Base-by-base conservation (phyloP, 495 filamentous ascomycete species). In the Penicillium pancosmium region DNA sequence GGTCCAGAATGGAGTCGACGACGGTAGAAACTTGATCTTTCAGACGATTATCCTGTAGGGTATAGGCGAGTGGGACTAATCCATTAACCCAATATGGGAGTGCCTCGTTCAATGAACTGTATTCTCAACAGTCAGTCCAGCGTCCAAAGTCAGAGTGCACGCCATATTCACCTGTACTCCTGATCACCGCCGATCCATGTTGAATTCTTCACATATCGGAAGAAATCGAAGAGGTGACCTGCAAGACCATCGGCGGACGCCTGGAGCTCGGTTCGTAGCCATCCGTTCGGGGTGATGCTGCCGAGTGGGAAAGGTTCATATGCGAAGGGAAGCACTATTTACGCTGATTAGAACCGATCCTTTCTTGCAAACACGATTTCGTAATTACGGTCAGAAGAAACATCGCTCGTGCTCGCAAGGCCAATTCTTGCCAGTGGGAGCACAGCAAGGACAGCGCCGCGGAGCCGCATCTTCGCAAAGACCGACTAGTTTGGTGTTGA, bases 11-110 rank as follows among this genome's bases (percentile, higher is more conserved):
- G 55, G 80, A 77, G 50, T 82, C 73, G 18, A 81, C 59, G 38
- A 77, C 73, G 12, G 71, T 54, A 25, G 79, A 72, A 6, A 84
- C 79, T 56, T 89, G 85, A 1, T 36, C 61, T 62, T 85, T 84
- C n/a, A 88, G 67, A 15, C 82, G 64, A 1, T 68, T 56, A 62
- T 88, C 80, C 50, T 85, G 73, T 12, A 86, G 66, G 0, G 71
- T 70, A 62, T 82, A 88, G 13, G 86, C 84, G n/a, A 88, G 74
- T 12, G 86, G 84, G 3, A 89, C 86, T 5, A 88, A 70, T 21
- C 81, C 81, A 61, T 88, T 88, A 56, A 86, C 80, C 86, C 85
- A 89, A 64, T 89, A 88, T 2, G 85, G 84, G 3, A 81, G 75
- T 0, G 78, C 80, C 69, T 89, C 86, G 55, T 86, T 77, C 3